Conservation (phyloP, 139 green algal species). For the Closterium sp. region DNA sequence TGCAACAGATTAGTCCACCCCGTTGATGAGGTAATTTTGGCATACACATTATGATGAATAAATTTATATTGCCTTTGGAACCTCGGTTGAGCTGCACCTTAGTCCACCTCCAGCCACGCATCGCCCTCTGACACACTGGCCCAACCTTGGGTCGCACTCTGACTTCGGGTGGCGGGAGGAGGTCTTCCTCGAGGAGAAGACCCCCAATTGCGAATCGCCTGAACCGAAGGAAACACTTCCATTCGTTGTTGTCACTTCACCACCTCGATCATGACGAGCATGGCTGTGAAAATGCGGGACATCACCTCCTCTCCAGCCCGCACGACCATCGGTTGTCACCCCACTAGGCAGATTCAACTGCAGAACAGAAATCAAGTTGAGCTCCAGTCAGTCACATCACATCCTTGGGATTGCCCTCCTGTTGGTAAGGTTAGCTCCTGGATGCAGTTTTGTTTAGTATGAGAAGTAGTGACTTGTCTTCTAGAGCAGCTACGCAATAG, state of each 20-base stretch:
- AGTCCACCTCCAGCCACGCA: not conserved
- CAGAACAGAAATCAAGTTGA: not conserved
- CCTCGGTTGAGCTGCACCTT: too few relatives aligned
- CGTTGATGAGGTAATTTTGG: too few relatives aligned
- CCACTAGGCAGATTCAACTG: not conserved
- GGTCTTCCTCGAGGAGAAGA: not conserved
- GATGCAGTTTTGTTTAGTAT: not conserved
- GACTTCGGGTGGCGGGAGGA: not conserved
- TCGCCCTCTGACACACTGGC: not conserved
- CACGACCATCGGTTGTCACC: too few relatives aligned
- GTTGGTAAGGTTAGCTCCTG: not conserved
- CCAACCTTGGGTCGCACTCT: not conserved
- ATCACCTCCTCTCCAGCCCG: too few relatives aligned
- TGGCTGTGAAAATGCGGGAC: not conserved
- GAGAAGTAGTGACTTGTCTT: not conserved
- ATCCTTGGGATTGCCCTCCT: not conserved
- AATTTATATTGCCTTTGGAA: too few relatives aligned
- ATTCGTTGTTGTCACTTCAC: not conserved
- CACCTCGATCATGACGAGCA: not conserved
- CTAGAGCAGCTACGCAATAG: not conserved
- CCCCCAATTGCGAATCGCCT: not conserved
- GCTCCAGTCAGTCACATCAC: not conserved
- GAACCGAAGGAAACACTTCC: not conserved
- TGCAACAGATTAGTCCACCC: too few relatives aligned
- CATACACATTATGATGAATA: too few relatives aligned